Conservation (phyloP, 129 eudicot genomes). For the Cynara cardunculus region DNA sequence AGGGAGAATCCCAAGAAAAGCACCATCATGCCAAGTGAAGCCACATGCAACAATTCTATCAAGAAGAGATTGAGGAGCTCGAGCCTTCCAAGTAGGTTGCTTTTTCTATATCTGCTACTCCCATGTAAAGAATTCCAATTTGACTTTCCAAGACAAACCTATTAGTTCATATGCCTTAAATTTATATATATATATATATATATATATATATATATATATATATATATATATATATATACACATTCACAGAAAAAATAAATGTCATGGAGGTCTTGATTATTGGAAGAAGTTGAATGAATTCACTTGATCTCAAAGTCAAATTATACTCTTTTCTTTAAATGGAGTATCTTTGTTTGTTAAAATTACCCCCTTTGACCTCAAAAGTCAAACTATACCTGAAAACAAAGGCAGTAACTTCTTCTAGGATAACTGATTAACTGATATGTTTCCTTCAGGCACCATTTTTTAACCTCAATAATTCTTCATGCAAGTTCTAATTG, state of each 20-base stretch:
- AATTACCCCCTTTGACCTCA: background rate
- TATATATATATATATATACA: too few species aligned
- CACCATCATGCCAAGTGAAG: background rate
- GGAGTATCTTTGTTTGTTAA: background rate
- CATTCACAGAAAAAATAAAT: background rate
- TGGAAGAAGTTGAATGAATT: background rate
- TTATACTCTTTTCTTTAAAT: background rate
- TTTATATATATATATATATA: too few species aligned
- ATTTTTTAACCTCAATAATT: background rate
- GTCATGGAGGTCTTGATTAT: background rate
- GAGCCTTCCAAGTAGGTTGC: constrained; percentile 28
- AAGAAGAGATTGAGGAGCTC: constrained; percentile 1
- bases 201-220: too few species aligned
- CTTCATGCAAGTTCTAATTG: background rate
- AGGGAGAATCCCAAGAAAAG: constrained; percentile 4
- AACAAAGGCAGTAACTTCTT: background rate
- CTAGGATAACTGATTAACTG: background rate
- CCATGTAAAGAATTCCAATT: background rate
- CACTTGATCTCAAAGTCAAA: background rate
- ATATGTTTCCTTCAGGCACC: background rate
- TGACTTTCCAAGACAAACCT: constrained; percentile 2
- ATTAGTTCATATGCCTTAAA: background rate
- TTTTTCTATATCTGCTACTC: background rate
- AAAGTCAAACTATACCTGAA: background rate
- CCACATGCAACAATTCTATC: background rate